Percentiles rank a stretch among this genome's conserved stretches.
Conservation (phyloP, 2,329 filamentous ascomycete species). For the Bipolaris gigantea region DNA sequence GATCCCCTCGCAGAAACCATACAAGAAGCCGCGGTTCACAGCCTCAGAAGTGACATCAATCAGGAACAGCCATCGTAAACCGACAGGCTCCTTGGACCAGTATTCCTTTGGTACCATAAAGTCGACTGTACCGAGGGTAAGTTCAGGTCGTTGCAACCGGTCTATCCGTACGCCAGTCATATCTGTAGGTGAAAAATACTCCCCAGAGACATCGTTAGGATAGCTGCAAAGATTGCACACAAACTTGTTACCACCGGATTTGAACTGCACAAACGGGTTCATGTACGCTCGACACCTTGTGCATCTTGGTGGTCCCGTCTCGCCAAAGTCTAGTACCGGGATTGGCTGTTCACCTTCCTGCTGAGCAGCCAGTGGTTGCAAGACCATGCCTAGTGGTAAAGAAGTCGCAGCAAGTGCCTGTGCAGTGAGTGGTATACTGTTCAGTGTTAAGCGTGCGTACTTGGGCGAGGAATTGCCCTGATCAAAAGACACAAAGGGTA, state of each 20-base stretch:
- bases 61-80: constrained; percentile 83
- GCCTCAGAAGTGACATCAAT: constrained; percentile 93
- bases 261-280: constrained; percentile 99
- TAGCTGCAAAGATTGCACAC: constrained; percentile 98
- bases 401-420: constrained; percentile 81
- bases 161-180: constrained; percentile 86
- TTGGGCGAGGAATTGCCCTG: constrained; percentile 97
- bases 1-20: constrained; percentile 89
- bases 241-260: constrained; percentile 90
- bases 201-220: constrained; percentile 87
- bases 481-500: constrained; percentile 91
- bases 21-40: constrained; percentile 85
- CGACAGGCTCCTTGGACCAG: constrained; percentile 92
- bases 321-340: constrained; percentile 93
- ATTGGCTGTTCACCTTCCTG: constrained; percentile 84
- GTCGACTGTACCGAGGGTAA: constrained; percentile 90
- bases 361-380: constrained; percentile 84
- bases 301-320: constrained; percentile 85
- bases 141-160: constrained; percentile 82
- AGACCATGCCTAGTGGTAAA: constrained; percentile 80
- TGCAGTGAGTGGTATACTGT: constrained; percentile 82
- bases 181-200: constrained; percentile 92
- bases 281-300: constrained; percentile 93
- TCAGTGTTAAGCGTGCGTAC: constrained; percentile 86
- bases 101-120: constrained; percentile 98